phyloP scores from a whole-genome alignment of 169 alveolate species.

The Perkinsus chesapeaki region DNA sequence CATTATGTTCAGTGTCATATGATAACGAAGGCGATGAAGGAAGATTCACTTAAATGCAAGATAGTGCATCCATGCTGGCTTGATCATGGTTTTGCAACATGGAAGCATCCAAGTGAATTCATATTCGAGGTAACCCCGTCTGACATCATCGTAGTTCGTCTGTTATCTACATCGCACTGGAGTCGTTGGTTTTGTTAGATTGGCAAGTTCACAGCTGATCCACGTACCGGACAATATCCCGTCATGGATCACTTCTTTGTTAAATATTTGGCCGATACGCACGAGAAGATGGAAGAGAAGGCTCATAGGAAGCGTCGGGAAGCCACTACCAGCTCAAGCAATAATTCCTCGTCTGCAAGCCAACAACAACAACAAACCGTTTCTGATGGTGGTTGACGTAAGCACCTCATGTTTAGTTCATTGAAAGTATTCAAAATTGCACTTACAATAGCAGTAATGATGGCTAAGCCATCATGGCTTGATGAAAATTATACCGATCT shows the following conservation, averaged over 20 bases:
- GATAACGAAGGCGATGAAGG: neutral
- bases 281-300: neutral
- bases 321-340: neutral
- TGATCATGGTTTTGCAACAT: neutral
- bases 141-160: neutral
- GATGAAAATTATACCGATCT: too few relatives aligned
- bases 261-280: neutral
- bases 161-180: neutral
- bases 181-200: neutral
- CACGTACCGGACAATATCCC: neutral
- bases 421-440: too few relatives aligned
- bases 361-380: neutral
- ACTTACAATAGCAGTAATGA: too few relatives aligned
- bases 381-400: too few relatives aligned
- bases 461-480: too few relatives aligned
- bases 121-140: neutral
- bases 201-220: neutral
- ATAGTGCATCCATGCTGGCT: neutral
- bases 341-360: neutral
- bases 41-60: neutral
- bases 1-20: neutral
- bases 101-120: neutral
- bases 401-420: too few relatives aligned
- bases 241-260: neutral
- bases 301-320: neutral